These are phyloP conservation scores for Mytilinidion resinicola DNA, from an alignment of 495 filamentous ascomycete species.

Conservation along the genomic window DNA sequence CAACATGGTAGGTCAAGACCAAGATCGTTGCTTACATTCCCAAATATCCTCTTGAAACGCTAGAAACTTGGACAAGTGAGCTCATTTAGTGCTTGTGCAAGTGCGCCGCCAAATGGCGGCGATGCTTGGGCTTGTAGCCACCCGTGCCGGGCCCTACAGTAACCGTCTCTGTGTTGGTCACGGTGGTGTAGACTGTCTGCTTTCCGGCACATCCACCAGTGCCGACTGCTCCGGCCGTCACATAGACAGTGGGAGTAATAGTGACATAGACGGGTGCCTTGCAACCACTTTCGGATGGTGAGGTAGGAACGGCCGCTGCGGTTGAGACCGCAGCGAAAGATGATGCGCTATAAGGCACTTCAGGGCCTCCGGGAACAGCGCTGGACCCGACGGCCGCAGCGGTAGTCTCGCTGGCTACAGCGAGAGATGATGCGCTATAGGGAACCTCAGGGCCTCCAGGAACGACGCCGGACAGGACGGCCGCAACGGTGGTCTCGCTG, in stretches of 20 bases:
- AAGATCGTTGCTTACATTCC: too few relatives aligned
- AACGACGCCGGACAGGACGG: background rate
- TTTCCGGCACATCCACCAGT: background rate
- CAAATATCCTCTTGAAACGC: too few relatives aligned
- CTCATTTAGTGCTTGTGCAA: conserved; percentile 12
- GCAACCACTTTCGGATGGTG: background rate
- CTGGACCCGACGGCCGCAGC: background rate
- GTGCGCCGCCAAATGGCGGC: background rate
- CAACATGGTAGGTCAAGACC: too few relatives aligned
- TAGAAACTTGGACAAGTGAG: background rate
- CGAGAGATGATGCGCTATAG: background rate
- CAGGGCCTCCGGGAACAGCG: background rate
- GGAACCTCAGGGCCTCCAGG: background rate
- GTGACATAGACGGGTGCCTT: conserved; percentile 9
- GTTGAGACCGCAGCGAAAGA: background rate
- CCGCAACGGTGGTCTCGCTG: background rate
- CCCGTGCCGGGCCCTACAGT: conserved; percentile 8
- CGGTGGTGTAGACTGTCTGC: conserved; percentile 7
- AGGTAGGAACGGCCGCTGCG: background rate
- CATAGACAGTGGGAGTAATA: conserved; percentile 20
- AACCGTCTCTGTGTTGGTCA: conserved; percentile 17
- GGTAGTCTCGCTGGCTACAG: background rate
- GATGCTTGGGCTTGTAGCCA: conserved; percentile 20
- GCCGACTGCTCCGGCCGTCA: conserved; percentile 3
- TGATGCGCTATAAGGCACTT: background rate